Base-by-base conservation (phyloP, 208 protist genomes). In the Wallacemonas sp. region DNA sequence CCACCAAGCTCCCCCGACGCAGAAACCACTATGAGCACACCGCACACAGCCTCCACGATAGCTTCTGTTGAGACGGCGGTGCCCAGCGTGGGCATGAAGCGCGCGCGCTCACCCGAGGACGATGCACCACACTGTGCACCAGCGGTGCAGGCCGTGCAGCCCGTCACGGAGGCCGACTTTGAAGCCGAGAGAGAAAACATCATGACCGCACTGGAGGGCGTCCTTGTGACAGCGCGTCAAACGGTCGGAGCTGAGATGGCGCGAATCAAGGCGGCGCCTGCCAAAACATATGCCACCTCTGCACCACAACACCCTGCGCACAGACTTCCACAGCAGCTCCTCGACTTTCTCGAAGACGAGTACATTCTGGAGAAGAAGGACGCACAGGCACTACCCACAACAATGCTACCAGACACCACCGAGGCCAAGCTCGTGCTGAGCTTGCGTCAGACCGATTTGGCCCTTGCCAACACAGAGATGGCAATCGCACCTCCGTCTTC, bases 81-180 rank as follows among this genome's bases (percentile, higher is more conserved):
- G 22, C 12, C 44, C 5, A 19, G 41, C 39, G 38, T 36, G 46
- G 26, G 44, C 49, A 17, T 62, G 38, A 33, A 67, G 64, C 44
- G 70, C 47, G 21, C 58, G 49, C 33, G 63, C 26, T 44, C 64
- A 60, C 31, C 30, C 21, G 19, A 55, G 45, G 17, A 66, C 67
- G 44, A 46, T 59, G 22, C 51, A 62, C 36, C 58, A 51, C 27
- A 62, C 61, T 54, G 53, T 64, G 27, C 17, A 14, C 9, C 44
- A 22, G 19, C 5, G 44, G 9, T 19, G 44, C 17, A 9, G 44
- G 17, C 9, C 9, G 44, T 49, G 44, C 44, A 41, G 36, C n/a
- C n/a, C n/a, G 14, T 49, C 9, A 49, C 51, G 2, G 51, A 58
- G 22, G 9, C 24, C 9, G 51, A 33, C 2, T 58, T 58, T 24